Evolutionary conservation across 192 early-diverging fungal genomes (phyloP).

Genomic region (Entophlyctis helioformis): DNA sequence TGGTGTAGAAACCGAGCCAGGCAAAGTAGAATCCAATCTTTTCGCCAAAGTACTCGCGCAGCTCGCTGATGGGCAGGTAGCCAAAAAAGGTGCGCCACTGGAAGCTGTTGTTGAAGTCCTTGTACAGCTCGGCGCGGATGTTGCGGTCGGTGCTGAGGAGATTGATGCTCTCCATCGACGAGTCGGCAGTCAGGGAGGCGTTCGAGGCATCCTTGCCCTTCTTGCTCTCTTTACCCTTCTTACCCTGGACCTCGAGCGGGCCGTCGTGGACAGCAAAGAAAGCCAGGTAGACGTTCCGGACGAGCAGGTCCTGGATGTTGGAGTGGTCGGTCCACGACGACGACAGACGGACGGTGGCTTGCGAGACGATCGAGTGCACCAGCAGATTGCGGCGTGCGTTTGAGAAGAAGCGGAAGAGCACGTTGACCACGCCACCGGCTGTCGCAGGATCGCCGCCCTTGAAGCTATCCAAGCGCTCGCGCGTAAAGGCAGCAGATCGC

Average conservation of each 20-base stretch:
- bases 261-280: slow-evolving; percentile 51
- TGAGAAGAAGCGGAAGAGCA: slow-evolving; percentile 17
- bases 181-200: no score
- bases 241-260: slow-evolving; percentile 18
- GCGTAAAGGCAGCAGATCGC: no score
- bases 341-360: no score
- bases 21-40: slow-evolving; percentile 56
- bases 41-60: slow-evolving; percentile 55
- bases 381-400: slow-evolving; percentile 16
- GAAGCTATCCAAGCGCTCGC: no score
- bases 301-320: slow-evolving; percentile 24
- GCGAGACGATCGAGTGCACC: slow-evolving; percentile 2
- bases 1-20: slow-evolving; percentile 53
- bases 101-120: no score
- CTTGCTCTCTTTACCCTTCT: no score
- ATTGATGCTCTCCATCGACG: no score
- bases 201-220: no score
- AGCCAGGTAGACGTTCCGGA: slow-evolving; percentile 24
- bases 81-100: not conserved
- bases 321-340: no score
- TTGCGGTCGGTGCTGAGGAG: slow-evolving; percentile 4
- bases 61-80: slow-evolving; percentile 5
- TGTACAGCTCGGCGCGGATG: slow-evolving; percentile 1
- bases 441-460: no score
- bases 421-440: no score